These are phyloP conservation scores for Phytophthora pini DNA, from an alignment of 352 stramenopile genomes.

Conservation along the genomic window DNA sequence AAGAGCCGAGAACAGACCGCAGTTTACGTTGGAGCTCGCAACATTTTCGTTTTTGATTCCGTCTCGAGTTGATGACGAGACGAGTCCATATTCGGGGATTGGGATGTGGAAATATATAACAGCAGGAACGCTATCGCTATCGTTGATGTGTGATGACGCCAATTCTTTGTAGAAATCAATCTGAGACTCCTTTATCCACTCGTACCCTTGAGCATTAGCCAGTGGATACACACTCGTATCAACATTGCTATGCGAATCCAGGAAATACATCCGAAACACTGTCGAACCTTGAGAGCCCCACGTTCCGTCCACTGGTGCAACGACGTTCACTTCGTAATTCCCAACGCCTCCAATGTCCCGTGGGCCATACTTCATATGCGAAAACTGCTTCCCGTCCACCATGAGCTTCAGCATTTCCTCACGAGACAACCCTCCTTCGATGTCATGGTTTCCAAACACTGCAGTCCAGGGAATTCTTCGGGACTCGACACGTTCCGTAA, in stretches of 20 bases:
- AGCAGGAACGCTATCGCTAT: slow-evolving; percentile 32
- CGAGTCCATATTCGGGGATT: slow-evolving; percentile 52
- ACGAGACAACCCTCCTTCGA: slow-evolving; percentile 47
- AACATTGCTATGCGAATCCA: slow-evolving; percentile 58
- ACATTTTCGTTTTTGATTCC: slow-evolving; percentile 44
- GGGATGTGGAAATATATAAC: slow-evolving; percentile 78
- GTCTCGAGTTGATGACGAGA: slow-evolving; percentile 17
- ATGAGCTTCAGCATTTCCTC: slow-evolving; percentile 49
- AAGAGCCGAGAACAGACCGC: slow-evolving; percentile 48
- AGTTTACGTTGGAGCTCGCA: slow-evolving; percentile 36
- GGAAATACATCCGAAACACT: slow-evolving; percentile 78
- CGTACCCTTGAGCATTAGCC: slow-evolving; percentile 35
- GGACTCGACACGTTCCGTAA: slow-evolving; percentile 42
- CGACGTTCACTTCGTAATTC: slow-evolving; percentile 68
- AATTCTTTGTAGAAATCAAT: slow-evolving; percentile 50
- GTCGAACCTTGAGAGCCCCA: slow-evolving; percentile 43
- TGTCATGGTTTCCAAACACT: slow-evolving; percentile 77
- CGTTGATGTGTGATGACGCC: slow-evolving; percentile 22
- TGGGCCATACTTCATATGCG: slow-evolving; percentile 60
- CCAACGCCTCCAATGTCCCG: slow-evolving; percentile 56
- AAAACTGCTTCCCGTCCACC: slow-evolving; percentile 39
- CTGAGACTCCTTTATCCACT: slow-evolving; percentile 61
- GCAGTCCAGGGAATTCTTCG: slow-evolving; percentile 59
- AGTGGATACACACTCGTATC: slow-evolving; percentile 36
- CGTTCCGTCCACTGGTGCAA: slow-evolving; percentile 42